A percentile compares a stretch with the other conserved stretches of the same genome.
Conservation (phyloP, 2,329 filamentous ascomycete species). For the Epichloe sibirici region DNA sequence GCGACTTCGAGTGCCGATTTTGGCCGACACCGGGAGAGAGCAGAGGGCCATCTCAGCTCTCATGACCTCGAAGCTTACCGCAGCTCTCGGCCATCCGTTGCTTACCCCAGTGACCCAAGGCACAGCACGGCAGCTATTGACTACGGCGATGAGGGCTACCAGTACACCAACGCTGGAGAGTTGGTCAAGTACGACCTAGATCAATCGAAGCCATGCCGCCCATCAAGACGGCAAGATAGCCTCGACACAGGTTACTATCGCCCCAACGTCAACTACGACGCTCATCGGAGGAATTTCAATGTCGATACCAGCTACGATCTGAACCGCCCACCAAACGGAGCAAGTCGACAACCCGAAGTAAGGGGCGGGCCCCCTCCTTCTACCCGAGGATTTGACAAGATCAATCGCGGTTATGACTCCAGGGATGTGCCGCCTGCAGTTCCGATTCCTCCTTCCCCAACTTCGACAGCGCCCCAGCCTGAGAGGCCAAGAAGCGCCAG, state of each 20-base stretch:
- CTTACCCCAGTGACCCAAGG: slow-evolving; percentile 32
- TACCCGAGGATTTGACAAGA: slow-evolving; percentile 59
- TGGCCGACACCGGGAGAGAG: slow-evolving; percentile 35
- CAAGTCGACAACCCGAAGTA: slow-evolving; percentile 25
- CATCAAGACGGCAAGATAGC: slow-evolving; percentile 37
- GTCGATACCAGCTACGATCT: slow-evolving; percentile 33
- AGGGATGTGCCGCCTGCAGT: slow-evolving; percentile 29
- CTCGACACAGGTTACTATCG: slow-evolving; percentile 42
- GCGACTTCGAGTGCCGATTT: slow-evolving; percentile 40
- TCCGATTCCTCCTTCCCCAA: slow-evolving; percentile 26
- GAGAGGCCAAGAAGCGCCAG: slow-evolving; percentile 9
- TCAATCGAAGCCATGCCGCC: slow-evolving; percentile 30
- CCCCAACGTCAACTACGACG: slow-evolving; percentile 40
- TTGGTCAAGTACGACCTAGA: slow-evolving; percentile 50
- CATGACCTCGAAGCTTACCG: slow-evolving; percentile 34
- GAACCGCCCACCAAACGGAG: slow-evolving; percentile 28
- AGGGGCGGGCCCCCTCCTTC: slow-evolving; percentile 51
- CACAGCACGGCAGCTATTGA: slow-evolving; percentile 33
- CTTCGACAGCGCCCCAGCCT: slow-evolving; percentile 12
- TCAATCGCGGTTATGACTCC: slow-evolving; percentile 41
- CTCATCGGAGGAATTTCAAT: slow-evolving; percentile 33
- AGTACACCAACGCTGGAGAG: slow-evolving; percentile 52
- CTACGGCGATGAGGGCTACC: slow-evolving; percentile 47
- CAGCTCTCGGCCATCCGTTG: slow-evolving; percentile 31
- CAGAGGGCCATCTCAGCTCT: slow-evolving; percentile 29